Conservation (phyloP, 2,329 filamentous ascomycete genomes). For the Penicillium sp. region DNA sequence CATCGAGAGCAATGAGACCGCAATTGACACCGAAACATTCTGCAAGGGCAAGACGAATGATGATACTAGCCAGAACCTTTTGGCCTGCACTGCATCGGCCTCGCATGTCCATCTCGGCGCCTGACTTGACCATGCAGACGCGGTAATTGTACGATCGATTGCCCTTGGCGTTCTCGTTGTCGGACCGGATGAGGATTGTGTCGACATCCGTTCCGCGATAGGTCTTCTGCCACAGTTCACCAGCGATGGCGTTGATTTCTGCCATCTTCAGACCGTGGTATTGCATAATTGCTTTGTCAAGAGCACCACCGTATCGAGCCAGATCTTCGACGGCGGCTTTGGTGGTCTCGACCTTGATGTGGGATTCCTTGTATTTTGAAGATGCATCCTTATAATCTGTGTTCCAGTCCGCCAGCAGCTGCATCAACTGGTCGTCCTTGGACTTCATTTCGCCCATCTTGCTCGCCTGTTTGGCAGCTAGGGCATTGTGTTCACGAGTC, state of each 20-base stretch:
- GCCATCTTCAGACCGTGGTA: constrained; percentile 97
- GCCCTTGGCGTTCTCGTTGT: constrained; percentile 72
- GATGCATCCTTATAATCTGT: constrained; percentile 83
- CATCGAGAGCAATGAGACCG: constrained; percentile 92
- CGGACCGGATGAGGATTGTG: constrained; percentile 90
- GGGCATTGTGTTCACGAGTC: constrained; percentile 66
- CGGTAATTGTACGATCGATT: constrained; percentile 95
- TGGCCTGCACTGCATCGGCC: constrained; percentile 95
- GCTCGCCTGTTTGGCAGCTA: constrained; percentile 70
- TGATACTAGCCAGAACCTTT: constrained; percentile 94
- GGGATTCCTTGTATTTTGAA: constrained; percentile 76
- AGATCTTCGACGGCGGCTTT: constrained; percentile 92
- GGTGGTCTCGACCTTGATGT: constrained; percentile 87
- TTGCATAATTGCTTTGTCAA: constrained; percentile 96
- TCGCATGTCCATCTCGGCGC: constrained; percentile 99
- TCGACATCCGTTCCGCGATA: constrained; percentile 98
- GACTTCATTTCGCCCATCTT: constrained; percentile 77
- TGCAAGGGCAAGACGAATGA: constrained; percentile 91
- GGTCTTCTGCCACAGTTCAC: constrained; percentile 94
- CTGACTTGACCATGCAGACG: constrained; percentile 95
- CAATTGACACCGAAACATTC: constrained; percentile 97
- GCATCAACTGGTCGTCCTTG: constrained; percentile 76
- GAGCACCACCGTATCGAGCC: constrained; percentile 73
- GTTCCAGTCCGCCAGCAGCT: constrained; percentile 76
- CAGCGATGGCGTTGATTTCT: constrained; percentile 91